phyloP scores from a whole-genome alignment of 768 basidiomycete genomes.

The Dioszegia hungarica region DNA sequence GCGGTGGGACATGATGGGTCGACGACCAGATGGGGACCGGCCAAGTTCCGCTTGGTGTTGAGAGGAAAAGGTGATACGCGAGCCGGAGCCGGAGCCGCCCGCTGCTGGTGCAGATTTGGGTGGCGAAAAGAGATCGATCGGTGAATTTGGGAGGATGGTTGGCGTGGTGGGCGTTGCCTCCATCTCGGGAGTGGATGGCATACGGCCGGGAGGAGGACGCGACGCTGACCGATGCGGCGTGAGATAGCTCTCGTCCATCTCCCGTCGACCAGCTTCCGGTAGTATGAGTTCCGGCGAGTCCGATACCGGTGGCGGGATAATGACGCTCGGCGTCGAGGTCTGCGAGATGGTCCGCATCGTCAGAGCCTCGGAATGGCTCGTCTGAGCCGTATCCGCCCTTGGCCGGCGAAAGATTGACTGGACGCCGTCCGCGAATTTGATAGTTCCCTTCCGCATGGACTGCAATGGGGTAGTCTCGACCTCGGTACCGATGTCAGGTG shows the following conservation, averaged over 20 bases:
- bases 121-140: neutral
- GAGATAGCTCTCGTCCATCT: conserved; percentile 4
- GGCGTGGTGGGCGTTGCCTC: neutral
- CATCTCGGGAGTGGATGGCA: neutral
- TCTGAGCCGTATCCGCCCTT: conserved; percentile 3
- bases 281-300: conserved; percentile 6
- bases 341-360: conserved; percentile 2
- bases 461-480: conserved; percentile 11
- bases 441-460: conserved; percentile 3
- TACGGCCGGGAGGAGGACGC: neutral
- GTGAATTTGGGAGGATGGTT: neutral
- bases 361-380: neutral
- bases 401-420: conserved; percentile 4
- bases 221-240: neutral
- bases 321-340: neutral
- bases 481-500: conserved; percentile 22
- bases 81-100: neutral
- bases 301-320: neutral
- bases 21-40: neutral
- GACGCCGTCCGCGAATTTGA: conserved; percentile 3
- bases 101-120: neutral
- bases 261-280: neutral
- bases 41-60: neutral
- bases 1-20: neutral
- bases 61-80: conserved; percentile 3